Percentiles rank a stretch among this genome's conserved stretches.
phyloP scores from a whole-genome alignment of 2,329 filamentous ascomycete genomes.

The Trichophyton verrucosum region DNA sequence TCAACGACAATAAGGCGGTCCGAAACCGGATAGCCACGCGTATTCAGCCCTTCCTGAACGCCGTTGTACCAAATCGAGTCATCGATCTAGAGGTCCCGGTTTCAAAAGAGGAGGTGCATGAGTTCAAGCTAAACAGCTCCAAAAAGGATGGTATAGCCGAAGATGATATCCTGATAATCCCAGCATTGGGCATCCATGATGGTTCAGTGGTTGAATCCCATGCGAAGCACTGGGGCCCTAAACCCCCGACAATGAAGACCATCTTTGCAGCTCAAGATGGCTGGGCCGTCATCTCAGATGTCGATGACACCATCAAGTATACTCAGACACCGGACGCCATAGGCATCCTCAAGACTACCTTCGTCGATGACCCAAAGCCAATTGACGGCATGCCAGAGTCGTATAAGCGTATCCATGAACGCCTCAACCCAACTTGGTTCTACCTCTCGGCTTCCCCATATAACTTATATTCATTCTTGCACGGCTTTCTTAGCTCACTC shows the following conservation, averaged over 20 bases:
- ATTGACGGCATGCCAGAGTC: slow-evolving; percentile 74
- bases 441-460: slow-evolving; percentile 91
- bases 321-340: slow-evolving; percentile 69
- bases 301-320: slow-evolving; percentile 92
- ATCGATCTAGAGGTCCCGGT: slow-evolving; percentile 54
- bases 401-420: slow-evolving; percentile 52
- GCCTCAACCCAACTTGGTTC: slow-evolving; percentile 63
- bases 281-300: slow-evolving; percentile 77
- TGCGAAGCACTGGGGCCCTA: slow-evolving; percentile 16
- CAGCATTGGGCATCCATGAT: slow-evolving; percentile 29
- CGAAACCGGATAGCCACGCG: slow-evolving; percentile 49
- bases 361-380: slow-evolving; percentile 59
- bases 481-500: slow-evolving; percentile 54
- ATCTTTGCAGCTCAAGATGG: slow-evolving; percentile 63
- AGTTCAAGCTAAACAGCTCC: slow-evolving; percentile 54
- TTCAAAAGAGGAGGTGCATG: slow-evolving; percentile 25
- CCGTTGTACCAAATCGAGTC: slow-evolving; percentile 57
- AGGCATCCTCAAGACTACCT: slow-evolving; percentile 73
- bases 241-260: slow-evolving; percentile 51
- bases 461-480: slow-evolving; percentile 82
- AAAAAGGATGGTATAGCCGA: slow-evolving; percentile 60
- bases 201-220: slow-evolving; percentile 37
- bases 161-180: slow-evolving; percentile 42
- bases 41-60: slow-evolving; percentile 58
- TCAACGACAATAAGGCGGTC: slow-evolving; percentile 44